phyloP scores from a whole-genome alignment of 202 grass and related monocot genomes.

The Digitaria exilis region DNA sequence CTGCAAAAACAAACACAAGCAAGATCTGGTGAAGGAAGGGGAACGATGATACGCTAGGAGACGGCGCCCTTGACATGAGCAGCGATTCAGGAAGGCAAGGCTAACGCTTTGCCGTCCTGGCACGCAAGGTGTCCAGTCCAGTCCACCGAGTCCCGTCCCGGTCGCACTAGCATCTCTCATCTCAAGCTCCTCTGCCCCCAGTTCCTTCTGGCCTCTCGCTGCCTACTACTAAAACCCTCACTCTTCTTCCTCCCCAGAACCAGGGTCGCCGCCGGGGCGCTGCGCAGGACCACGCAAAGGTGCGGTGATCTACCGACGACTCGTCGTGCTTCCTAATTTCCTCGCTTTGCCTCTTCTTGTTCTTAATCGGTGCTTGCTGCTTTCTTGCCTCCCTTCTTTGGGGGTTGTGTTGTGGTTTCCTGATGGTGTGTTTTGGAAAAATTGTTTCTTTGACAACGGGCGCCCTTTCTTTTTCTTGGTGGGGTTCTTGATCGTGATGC shows the following conservation, averaged over 20 bases:
- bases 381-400: neutral
- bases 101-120: constrained; percentile 20
- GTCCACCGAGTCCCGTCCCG: neutral
- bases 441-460: neutral
- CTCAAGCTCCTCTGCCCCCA: neutral
- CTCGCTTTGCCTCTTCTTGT: neutral
- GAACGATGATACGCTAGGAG: neutral
- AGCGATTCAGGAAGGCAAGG: neutral
- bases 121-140: constrained; percentile 30
- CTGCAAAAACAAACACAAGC: neutral
- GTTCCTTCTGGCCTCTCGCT: neutral
- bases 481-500: constrained; percentile 11
- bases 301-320: neutral
- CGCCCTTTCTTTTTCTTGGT: constrained; percentile 11
- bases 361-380: neutral
- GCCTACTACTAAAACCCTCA: neutral
- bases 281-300: neutral
- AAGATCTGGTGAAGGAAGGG: neutral
- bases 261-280: neutral
- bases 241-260: neutral
- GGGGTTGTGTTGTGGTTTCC: neutral
- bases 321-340: neutral
- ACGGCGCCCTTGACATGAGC: constrained; percentile 21
- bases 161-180: neutral
- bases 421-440: neutral